phyloP scores from a whole-genome alignment of 306 rosid genomes.

The Lathyrus aphaca region DNA sequence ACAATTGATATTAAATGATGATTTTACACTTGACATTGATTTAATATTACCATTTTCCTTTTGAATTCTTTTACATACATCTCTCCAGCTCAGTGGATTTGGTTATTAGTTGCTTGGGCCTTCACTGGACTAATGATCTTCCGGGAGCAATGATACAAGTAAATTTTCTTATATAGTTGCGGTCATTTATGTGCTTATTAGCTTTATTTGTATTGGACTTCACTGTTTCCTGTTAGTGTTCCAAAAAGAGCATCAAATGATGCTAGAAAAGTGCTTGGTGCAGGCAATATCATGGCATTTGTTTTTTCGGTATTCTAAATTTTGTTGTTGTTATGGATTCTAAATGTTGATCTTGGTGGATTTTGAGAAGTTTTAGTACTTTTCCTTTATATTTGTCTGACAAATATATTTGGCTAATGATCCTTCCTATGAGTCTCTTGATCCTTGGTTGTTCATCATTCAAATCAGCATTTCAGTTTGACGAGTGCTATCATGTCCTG shows the following conservation, averaged over 20 bases:
- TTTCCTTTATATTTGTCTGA: not conserved
- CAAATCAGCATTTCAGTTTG: not conserved
- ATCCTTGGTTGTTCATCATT: not conserved
- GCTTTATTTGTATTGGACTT: not conserved
- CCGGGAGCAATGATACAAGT: conserved; percentile 99
- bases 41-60: conserved; percentile 10
- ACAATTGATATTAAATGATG: not conserved
- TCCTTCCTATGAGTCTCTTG: not conserved
- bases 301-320: not conserved
- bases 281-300: not conserved
- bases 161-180: not conserved
- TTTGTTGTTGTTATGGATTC: not conserved
- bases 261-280: not conserved
- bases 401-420: not conserved
- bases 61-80: conserved; percentile 35
- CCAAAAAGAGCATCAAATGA: conserved; percentile 8
- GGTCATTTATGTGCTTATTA: not conserved
- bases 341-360: conserved; percentile 3
- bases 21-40: conserved; percentile 26
- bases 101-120: conserved; percentile 90
- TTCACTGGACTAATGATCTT: conserved; percentile 98
- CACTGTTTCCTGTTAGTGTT: not conserved
- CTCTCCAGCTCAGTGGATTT: conserved; percentile 82
- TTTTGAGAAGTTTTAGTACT: not conserved
- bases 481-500: not conserved